Conservation (phyloP, 768 basidiomycete species). For the Fomitopsis serialis region DNA sequence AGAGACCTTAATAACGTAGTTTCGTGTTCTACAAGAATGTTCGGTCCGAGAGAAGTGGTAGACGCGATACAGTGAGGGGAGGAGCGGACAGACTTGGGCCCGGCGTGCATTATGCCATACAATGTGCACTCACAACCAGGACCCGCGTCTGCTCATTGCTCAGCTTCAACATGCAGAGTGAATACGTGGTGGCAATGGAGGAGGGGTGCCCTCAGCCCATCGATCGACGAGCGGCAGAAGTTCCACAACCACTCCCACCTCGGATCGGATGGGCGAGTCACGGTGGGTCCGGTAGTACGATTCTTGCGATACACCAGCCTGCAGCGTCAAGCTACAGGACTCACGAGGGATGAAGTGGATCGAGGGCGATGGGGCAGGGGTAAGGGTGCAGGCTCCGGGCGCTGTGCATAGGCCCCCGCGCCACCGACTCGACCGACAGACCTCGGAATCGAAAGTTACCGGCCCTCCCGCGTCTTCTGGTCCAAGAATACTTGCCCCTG, state of each 20-base stretch:
- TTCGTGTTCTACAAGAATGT: constrained; percentile 14
- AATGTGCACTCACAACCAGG: neutral
- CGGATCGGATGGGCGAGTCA: constrained; percentile 26
- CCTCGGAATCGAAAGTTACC: constrained; percentile 8
- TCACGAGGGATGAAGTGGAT: constrained; percentile 15
- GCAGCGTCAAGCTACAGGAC: constrained; percentile 34
- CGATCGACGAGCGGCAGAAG: constrained; percentile 41
- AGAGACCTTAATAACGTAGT: constrained; percentile 14
- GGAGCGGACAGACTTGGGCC: neutral
- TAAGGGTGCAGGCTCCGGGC: constrained; percentile 27
- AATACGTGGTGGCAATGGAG: neutral
- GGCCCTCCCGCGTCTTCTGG: constrained; percentile 4
- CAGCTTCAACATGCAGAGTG: neutral
- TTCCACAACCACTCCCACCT: constrained; percentile 22
- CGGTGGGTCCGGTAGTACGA: neutral
- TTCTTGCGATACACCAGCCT: constrained; percentile 28
- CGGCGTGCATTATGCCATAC: neutral
- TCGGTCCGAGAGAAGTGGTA: neutral
- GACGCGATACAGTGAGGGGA: neutral
- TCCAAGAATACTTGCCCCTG: constrained; percentile 6
- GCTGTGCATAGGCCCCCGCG: constrained; percentile 27
- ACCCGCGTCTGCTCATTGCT: neutral
- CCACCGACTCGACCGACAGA: constrained; percentile 24
- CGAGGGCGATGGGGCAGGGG: constrained; percentile 8
- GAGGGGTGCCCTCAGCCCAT: neutral